phyloP scores from a whole-genome alignment of 2,329 filamentous ascomycete species.

The Talaromyces atroroseus region DNA sequence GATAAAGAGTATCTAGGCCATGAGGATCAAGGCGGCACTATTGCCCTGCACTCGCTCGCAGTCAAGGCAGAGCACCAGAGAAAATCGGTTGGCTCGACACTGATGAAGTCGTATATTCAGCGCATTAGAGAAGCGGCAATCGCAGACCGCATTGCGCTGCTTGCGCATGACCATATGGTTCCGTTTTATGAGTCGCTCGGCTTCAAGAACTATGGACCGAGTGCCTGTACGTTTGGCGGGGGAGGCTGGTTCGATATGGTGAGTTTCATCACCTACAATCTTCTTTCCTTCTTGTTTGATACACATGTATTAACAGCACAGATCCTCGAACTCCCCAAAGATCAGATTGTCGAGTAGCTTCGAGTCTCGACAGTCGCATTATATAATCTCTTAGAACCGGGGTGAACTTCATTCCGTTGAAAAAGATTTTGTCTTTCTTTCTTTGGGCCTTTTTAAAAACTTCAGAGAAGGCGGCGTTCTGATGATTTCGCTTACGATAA shows the following conservation, averaged over 20 bases:
- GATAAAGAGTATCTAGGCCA: slow-evolving; percentile 57
- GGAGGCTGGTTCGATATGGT: slow-evolving; percentile 83
- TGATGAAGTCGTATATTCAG: slow-evolving; percentile 72
- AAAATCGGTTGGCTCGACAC: slow-evolving; percentile 65
- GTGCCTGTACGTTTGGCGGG: slow-evolving; percentile 66
- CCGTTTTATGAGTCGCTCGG: slow-evolving; percentile 71
- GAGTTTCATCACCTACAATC: slow-evolving; percentile 22
- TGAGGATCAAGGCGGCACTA: slow-evolving; percentile 64
- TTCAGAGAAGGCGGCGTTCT: neutral
- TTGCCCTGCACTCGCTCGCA: slow-evolving; percentile 77
- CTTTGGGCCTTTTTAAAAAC: too few relatives aligned
- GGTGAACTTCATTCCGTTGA: neutral
- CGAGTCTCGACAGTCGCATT: neutral
- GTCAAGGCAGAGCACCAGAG: slow-evolving; percentile 70
- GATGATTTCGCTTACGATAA: neutral
- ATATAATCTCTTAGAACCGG: neutral
- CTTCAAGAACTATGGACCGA: slow-evolving; percentile 64
- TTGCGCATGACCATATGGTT: slow-evolving; percentile 69
- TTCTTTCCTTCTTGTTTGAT: neutral
- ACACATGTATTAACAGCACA: slow-evolving; percentile 14
- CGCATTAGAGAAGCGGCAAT: slow-evolving; percentile 65
- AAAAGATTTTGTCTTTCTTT: too few relatives aligned
- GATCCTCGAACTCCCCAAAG: slow-evolving; percentile 26
- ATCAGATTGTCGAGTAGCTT: slow-evolving; percentile 14
- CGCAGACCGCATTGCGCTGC: slow-evolving; percentile 67